A percentile compares a stretch with the other conserved stretches of the same genome.
These are phyloP conservation scores for Melaleuca alternifolia DNA, from an alignment of 345 rosid species.

Conservation along the genomic window DNA sequence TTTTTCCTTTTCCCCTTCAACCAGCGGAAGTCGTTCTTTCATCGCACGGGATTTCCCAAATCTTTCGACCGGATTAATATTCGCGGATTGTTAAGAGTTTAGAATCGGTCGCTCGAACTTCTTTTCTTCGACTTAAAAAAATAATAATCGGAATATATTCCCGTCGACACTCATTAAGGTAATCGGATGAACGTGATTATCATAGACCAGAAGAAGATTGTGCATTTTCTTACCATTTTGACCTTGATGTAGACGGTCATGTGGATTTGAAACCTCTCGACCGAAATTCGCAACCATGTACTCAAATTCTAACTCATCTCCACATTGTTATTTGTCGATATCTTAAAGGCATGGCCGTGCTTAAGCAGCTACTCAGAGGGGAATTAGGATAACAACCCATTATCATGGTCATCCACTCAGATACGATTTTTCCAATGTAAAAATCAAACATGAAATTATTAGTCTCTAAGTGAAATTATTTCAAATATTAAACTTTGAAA, in stretches of 20 bases:
- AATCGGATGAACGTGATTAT: neutral
- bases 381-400: accelerated
- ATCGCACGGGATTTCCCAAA: accelerated
- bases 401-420: neutral
- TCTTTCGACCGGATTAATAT: neutral
- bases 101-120: too few relatives aligned
- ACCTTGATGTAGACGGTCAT: neutral
- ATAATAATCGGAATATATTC: too few relatives aligned
- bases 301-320: neutral
- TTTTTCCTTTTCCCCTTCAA: too few relatives aligned
- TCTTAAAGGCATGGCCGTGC: neutral
- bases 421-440: neutral
- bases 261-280: neutral
- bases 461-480: accelerated
- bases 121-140: neutral
- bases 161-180: neutral
- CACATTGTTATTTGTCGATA: neutral
- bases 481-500: neutral
- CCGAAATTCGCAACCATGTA: neutral
- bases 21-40: too few relatives aligned
- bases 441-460: neutral
- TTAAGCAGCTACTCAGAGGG: neutral
- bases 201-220: neutral
- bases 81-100: too few relatives aligned
- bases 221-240: neutral